These are phyloP conservation scores for Cenchrus purpureus DNA, from an alignment of 176 grass and related monocot genomes.

Conservation along the genomic window DNA sequence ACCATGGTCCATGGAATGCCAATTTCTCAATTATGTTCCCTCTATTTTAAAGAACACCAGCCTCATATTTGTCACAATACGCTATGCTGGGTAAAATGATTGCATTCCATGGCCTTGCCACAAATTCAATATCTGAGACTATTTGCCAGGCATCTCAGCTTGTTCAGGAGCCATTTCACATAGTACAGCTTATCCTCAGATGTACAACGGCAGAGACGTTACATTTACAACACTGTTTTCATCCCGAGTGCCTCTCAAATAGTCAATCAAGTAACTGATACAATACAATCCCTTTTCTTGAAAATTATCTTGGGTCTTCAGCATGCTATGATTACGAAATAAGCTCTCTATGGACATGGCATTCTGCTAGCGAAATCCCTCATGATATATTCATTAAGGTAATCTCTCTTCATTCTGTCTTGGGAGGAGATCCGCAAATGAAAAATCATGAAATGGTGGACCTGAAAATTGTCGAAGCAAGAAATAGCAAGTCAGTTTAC, in stretches of 20 bases:
- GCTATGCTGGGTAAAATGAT: neutral
- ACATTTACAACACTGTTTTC: neutral
- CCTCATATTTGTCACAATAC: neutral
- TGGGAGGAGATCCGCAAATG: conserved; percentile 72
- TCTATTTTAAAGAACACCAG: neutral
- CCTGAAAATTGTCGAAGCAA: conserved; percentile 45
- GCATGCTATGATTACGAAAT: conserved; percentile 7
- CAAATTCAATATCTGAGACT: neutral
- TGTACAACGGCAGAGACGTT: neutral
- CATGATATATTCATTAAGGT: neutral
- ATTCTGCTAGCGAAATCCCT: conserved; percentile 25
- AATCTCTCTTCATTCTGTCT: conserved; percentile 48
- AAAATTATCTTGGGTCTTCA: conserved; percentile 26
- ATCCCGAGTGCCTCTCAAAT: neutral
- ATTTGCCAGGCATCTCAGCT: neutral
- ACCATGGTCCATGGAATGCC: neutral
- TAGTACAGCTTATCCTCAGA: neutral
- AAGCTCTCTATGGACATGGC: conserved; percentile 9
- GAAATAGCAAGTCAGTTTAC: neutral
- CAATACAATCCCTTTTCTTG: neutral
- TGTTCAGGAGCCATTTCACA: neutral
- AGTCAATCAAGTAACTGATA: neutral
- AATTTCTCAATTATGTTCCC: neutral
- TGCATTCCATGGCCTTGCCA: neutral
- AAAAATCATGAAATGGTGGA: conserved; percentile 84